Evolutionary conservation across 371 early-diverging fungal genomes (phyloP).

Genomic region (Syncephalastrum racemosum): DNA sequence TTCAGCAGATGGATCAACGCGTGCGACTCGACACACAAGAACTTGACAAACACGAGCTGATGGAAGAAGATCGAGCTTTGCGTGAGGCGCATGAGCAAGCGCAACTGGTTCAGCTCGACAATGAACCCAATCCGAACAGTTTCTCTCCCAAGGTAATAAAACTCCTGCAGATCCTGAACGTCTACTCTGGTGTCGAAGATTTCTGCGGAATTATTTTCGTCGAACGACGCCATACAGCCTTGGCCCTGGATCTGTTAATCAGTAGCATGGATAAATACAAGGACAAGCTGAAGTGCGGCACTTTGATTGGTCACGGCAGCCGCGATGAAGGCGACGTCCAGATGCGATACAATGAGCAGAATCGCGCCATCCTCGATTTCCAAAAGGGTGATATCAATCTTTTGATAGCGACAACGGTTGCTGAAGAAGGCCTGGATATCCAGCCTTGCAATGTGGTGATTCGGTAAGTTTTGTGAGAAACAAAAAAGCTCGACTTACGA

Average conservation of each 20-base stretch:
- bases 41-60: slow-evolving; percentile 19
- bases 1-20: slow-evolving; percentile 33
- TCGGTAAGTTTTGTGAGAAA: slow-evolving; percentile 45
- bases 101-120: slow-evolving; percentile 18
- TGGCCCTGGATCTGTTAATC: slow-evolving; percentile 59
- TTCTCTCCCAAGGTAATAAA: slow-evolving; percentile 64
- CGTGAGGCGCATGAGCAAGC: slow-evolving; percentile 26
- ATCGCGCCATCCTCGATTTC: slow-evolving; percentile 67
- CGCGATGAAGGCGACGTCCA: slow-evolving; percentile 48
- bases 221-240: slow-evolving; percentile 70
- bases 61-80: slow-evolving; percentile 28
- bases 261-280: slow-evolving; percentile 37
- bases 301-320: slow-evolving; percentile 73
- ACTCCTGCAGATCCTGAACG: slow-evolving; percentile 54
- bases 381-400: slow-evolving; percentile 68
- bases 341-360: slow-evolving; percentile 68
- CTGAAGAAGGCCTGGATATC: slow-evolving; percentile 97
- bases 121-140: slow-evolving; percentile 28
- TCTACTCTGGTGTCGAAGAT: slow-evolving; percentile 28
- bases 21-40: slow-evolving; percentile 18
- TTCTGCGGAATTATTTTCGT: slow-evolving; percentile 90
- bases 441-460: slow-evolving; percentile 93
- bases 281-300: slow-evolving; percentile 41
- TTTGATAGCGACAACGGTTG: slow-evolving; percentile 92
- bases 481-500: slow-evolving; percentile 8